A percentile compares a stretch with the other conserved stretches of the same genome.
phyloP scores from a whole-genome alignment of 768 basidiomycete genomes.

The Nidula microcarpa region DNA sequence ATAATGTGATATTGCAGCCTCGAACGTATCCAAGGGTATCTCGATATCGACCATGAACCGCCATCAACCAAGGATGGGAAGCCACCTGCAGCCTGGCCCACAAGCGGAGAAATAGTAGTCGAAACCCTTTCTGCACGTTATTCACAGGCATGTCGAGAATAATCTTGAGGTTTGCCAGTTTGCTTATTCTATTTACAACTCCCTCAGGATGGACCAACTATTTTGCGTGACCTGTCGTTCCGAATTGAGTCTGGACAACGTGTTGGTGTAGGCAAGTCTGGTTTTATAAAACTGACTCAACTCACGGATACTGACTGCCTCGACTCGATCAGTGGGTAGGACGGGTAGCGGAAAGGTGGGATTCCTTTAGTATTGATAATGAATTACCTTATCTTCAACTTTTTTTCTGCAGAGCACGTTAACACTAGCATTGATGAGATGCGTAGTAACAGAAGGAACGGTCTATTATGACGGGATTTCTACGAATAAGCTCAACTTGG shows the following conservation, averaged over 20 bases:
- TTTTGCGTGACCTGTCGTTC: slow-evolving; percentile 46
- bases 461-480: slow-evolving; percentile 50
- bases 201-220: slow-evolving; percentile 34
- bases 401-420: slow-evolving; percentile 35
- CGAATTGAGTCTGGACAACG: slow-evolving; percentile 48
- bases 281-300: neutral
- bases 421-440: slow-evolving; percentile 48
- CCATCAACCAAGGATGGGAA: slow-evolving; percentile 27
- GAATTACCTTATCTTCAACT: neutral
- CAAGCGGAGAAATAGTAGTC: slow-evolving; percentile 47
- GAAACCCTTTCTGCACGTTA: slow-evolving; percentile 52
- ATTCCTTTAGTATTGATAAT: neutral
- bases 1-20: slow-evolving; percentile 15
- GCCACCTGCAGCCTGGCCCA: slow-evolving; percentile 63
- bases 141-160: slow-evolving; percentile 23
- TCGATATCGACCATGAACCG: slow-evolving; percentile 52
- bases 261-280: slow-evolving; percentile 41
- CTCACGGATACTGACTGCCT: neutral
- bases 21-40: slow-evolving; percentile 67
- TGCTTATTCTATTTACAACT: neutral
- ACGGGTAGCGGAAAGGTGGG: slow-evolving; percentile 36
- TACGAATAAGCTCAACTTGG: slow-evolving; percentile 44
- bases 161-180: neutral
- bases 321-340: slow-evolving; percentile 24
- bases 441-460: slow-evolving; percentile 48